These are phyloP conservation scores for Puya raimondii DNA, from an alignment of 176 grass and related monocot genomes.

Conservation along the genomic window DNA sequence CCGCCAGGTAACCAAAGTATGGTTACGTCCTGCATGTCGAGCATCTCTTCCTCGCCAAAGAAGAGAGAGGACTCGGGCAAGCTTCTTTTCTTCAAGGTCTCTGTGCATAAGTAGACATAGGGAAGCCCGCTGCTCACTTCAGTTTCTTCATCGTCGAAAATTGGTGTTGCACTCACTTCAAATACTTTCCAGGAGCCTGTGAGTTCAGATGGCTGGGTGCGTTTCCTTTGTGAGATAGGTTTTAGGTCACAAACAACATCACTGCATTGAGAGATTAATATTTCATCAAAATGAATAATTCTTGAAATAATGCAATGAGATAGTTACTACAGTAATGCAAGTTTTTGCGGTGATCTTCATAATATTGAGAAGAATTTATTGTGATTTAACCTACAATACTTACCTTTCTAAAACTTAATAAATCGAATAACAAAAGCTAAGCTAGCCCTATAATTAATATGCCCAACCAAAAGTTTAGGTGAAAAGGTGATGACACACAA, in stretches of 20 bases:
- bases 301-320: neutral
- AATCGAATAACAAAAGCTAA: no score
- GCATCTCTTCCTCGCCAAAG: constrained; percentile 72
- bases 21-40: constrained; percentile 69
- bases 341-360: no score
- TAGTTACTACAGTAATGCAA: neutral
- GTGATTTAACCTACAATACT: no score
- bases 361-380: no score
- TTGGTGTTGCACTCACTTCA: constrained; percentile 81
- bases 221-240: constrained; percentile 73
- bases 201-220: constrained; percentile 66
- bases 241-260: constrained; percentile 44
- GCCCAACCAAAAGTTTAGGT: no score
- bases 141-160: constrained; percentile 44
- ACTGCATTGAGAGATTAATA: constrained; percentile 21
- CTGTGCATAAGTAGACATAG: constrained; percentile 71
- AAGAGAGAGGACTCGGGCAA: constrained; percentile 60
- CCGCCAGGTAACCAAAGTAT: constrained; percentile 91
- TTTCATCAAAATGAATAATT: neutral
- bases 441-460: no score
- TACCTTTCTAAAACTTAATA: no score
- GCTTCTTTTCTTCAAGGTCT: constrained; percentile 72
- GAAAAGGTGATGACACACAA: neutral
- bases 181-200: constrained; percentile 91
- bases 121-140: constrained; percentile 27